Conservation (phyloP, 140 eudicot species). For the Senecio squalidus region DNA sequence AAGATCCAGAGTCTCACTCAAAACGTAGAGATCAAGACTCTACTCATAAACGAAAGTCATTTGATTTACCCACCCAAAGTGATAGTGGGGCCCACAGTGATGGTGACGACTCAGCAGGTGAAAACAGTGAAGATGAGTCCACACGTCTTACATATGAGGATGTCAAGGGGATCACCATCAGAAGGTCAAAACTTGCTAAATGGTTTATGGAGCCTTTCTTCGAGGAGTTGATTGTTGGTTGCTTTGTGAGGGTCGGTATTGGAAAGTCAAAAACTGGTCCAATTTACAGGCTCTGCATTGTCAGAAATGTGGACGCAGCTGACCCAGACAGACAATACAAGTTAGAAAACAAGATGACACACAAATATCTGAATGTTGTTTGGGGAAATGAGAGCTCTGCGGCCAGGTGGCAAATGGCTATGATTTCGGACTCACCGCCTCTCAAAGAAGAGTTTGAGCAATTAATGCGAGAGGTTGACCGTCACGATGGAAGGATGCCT, state of each 20-base stretch:
- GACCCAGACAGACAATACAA: slow-evolving; percentile 77
- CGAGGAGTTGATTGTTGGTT: slow-evolving; percentile 83
- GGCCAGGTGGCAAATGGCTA: slow-evolving; percentile 98
- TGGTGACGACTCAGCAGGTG: slow-evolving; percentile 44
- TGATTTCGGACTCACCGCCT: slow-evolving; percentile 88
- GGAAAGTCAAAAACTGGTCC: slow-evolving; percentile 76
- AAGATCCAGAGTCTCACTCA: slow-evolving; percentile 43
- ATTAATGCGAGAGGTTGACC: slow-evolving; percentile 82
- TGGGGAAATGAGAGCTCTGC: slow-evolving; percentile 95
- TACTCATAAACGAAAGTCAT: slow-evolving; percentile 40
- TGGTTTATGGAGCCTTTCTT: slow-evolving; percentile 98
- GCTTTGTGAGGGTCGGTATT: slow-evolving; percentile 90
- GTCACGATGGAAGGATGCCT: slow-evolving; percentile 79
- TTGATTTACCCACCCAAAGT: slow-evolving; percentile 44
- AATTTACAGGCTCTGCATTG: slow-evolving; percentile 77
- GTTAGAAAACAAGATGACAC: slow-evolving; percentile 71
- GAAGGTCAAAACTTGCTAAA: slow-evolving; percentile 78
- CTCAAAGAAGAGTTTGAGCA: slow-evolving; percentile 71
- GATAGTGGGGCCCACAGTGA: slow-evolving; percentile 38
- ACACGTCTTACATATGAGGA: slow-evolving; percentile 56
- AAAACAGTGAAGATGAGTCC: too few relatives aligned
- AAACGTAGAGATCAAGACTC: slow-evolving; percentile 47
- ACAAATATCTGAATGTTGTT: slow-evolving; percentile 72
- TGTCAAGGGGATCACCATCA: slow-evolving; percentile 68
- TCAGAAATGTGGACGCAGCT: slow-evolving; percentile 81